Evolutionary conservation across 371 early-diverging fungal genomes (phyloP).

Genomic region (Apophysomyces elegans): DNA sequence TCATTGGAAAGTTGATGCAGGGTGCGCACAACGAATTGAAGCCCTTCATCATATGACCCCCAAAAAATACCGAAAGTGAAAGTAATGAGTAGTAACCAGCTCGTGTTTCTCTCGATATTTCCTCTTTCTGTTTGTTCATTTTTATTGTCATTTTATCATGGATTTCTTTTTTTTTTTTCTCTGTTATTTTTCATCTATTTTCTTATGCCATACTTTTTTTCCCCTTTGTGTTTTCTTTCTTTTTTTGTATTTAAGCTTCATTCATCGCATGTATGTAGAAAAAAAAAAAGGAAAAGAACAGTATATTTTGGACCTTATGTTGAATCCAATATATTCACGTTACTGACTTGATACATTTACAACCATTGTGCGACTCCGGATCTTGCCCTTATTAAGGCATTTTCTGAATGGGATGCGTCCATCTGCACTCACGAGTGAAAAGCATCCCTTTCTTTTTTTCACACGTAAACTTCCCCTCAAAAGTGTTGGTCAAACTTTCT

Average conservation of each 20-base stretch:
- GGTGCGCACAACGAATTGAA: background rate
- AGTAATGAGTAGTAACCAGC: background rate
- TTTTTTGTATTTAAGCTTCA: constrained; percentile 4
- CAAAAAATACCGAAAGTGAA: background rate
- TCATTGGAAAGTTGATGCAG: constrained; percentile 56
- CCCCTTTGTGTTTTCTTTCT: background rate
- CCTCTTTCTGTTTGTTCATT: background rate
- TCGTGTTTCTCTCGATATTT: background rate
- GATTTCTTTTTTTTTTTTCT: background rate
- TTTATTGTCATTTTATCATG: background rate
- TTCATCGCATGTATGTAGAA: constrained; percentile 3
- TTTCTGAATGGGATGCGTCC: background rate
- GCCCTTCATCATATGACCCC: background rate
- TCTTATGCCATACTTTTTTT: background rate
- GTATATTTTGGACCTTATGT: background rate
- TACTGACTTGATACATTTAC: background rate
- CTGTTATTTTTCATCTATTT: background rate
- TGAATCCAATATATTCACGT: background rate
- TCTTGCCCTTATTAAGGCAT: background rate
- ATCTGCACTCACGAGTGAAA: background rate
- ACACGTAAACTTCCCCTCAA: background rate
- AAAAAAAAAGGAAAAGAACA: background rate
- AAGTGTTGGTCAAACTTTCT: background rate
- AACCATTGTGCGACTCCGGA: background rate
- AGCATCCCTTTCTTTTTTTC: background rate